Conservation (phyloP, 2,329 filamentous ascomycete species). For the Aspergillus neoniger region DNA sequence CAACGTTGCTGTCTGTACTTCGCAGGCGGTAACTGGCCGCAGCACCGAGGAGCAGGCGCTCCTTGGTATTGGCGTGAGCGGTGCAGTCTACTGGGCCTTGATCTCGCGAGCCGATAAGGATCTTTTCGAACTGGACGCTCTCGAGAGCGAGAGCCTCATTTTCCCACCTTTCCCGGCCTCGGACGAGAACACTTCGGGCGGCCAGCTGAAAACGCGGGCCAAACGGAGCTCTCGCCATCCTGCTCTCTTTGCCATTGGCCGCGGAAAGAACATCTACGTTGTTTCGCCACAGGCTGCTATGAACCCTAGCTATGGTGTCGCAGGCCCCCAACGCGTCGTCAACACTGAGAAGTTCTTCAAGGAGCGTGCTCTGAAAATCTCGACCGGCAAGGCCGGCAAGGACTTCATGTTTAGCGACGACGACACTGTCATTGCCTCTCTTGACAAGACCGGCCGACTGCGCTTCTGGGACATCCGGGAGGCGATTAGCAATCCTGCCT, state of each 20-base stretch:
- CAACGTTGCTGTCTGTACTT: constrained; percentile 81
- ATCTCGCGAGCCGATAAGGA: constrained; percentile 77
- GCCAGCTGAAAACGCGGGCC: constrained; percentile 91
- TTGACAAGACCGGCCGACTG: constrained; percentile 94
- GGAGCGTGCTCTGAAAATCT: constrained; percentile 87
- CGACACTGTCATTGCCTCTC: constrained; percentile 87
- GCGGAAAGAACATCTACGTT: constrained; percentile 94
- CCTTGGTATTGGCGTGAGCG: constrained; percentile 89
- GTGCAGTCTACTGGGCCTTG: constrained; percentile 93
- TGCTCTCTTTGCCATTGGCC: constrained; percentile 91
- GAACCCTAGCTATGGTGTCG: constrained; percentile 50
- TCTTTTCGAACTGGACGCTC: constrained; percentile 72
- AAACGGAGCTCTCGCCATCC: constrained; percentile 86
- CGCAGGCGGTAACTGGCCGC: constrained; percentile 52
- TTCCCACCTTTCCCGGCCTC: constrained; percentile 83
- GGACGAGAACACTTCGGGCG: constrained; percentile 87
- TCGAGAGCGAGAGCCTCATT: constrained; percentile 83
- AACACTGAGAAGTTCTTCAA: constrained; percentile 85
- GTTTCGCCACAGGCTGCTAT: constrained; percentile 65
- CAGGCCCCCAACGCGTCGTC: constrained; percentile 60
- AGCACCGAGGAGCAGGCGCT: constrained; percentile 72
- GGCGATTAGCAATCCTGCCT: constrained; percentile 58
- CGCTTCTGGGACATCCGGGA: constrained; percentile 98
- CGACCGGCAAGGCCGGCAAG: constrained; percentile 96
- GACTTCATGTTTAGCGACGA: constrained; percentile 98